Evolutionary conservation across 768 basidiomycete species (phyloP), one percentile per base, ranked within the genome.

Genomic region (Mycena rebaudengoi): DNA sequence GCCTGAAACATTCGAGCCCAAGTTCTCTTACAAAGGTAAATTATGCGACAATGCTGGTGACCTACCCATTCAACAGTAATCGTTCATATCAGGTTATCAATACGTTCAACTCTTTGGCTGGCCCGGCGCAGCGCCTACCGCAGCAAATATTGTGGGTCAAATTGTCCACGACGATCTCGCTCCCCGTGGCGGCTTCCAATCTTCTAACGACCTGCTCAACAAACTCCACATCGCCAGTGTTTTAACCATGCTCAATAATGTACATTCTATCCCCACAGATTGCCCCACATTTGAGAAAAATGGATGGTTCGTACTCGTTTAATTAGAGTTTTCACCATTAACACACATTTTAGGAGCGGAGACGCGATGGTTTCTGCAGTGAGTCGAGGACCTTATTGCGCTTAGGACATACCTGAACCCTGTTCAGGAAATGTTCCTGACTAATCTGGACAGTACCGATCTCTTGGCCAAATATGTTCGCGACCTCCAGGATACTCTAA

Each of bases 231-330:
- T 25, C n/a, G 72, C 72, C 16, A 45, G 53, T n/a, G 69, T 69
- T 3, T 63, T 46, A 21, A 73, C 72, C 13, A 63, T 73, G 53
- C 64, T 73, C 20, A 73, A 73, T 41, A 73, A 73, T 18, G 65
- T 67, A 43, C 69, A 73, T 37, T 69, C 70, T 13, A 73, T 73
- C 7, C 70, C 70, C 21, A 67, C 64, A 44, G 73, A 74, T 45
- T 74, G 75, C 49, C 75, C 73, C 0, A 72, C 71, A 21, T 74
- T 71, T 41, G 75, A 76, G 69, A 76, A 76, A 62, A 76, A 76
- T 58, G 75, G 75, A 1, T 76, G 75, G 75, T 65, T 13, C 20
- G 56, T 59, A 30, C 20, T 26, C 29, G n/a, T n/a, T n/a, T n/a
- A n/a, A n/a, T n/a, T n/a, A n/a, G n/a, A n/a, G n/a, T n/a, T n/a